phyloP scores from a whole-genome alignment of 805 yeast species.

The Candida corydali region DNA sequence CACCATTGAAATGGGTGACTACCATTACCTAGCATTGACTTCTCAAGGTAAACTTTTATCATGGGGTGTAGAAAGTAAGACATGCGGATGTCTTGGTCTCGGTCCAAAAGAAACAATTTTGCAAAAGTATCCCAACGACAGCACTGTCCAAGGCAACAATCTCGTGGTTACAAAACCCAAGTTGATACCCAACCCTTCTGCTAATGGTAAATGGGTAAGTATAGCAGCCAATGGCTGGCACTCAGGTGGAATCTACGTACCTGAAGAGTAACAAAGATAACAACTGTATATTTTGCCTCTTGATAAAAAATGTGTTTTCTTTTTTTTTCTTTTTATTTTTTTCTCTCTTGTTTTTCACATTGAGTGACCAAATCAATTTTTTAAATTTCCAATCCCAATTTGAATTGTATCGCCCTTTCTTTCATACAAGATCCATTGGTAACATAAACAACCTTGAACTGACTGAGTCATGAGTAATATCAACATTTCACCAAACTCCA shows the following conservation, averaged over 20 bases:
- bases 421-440: too few species aligned
- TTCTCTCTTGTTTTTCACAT: too few species aligned
- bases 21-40: conserved; percentile 63
- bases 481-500: too few species aligned
- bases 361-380: too few species aligned
- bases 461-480: too few species aligned
- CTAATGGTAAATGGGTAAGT: conserved; percentile 46
- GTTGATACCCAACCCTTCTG: conserved; percentile 36
- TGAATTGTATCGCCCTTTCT: too few species aligned
- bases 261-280: conserved; percentile 4
- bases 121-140: conserved; percentile 5
- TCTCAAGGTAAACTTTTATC: conserved; percentile 51
- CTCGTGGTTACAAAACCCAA: conserved; percentile 16
- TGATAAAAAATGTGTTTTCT: too few species aligned
- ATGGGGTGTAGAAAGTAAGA: conserved; percentile 65
- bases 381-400: too few species aligned
- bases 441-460: too few species aligned
- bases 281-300: too few species aligned
- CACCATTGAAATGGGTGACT: conserved; percentile 65
- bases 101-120: conserved; percentile 24
- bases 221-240: conserved; percentile 82
- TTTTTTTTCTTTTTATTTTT: too few species aligned
- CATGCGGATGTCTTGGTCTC: conserved; percentile 70
- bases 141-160: conserved; percentile 25
- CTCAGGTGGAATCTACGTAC: conserved; percentile 52